Base-by-base conservation (phyloP, 192 early-diverging fungal genomes). In the Coemansia asiatica region DNA sequence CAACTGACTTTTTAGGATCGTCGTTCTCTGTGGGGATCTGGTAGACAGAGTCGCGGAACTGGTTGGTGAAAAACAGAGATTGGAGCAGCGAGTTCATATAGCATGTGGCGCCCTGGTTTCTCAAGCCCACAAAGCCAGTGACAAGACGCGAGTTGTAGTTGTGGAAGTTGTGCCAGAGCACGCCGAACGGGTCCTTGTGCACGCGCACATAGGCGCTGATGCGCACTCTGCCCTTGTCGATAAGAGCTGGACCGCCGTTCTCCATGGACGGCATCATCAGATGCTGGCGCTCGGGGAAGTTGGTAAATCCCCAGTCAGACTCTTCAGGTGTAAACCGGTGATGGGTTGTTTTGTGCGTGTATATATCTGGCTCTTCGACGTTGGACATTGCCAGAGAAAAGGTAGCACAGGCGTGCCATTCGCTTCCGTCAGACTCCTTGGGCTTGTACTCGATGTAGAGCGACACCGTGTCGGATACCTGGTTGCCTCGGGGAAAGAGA, bases 81-180 rank as follows among this genome's bases (percentile, higher is more conserved):
- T 99, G 97, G 36, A 99, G 84, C 19, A 98, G 82, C 55, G 95
- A 96, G 84, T 98, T 99, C 94, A 99, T 95, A 75, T 99, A 99
- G 81, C 97, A 95, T 0, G 97, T 99, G 1, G 95, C 95, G 18
- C 95, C 97, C 75, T 98, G 96, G 75, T 99, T 99, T 66, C 91
- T 91, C 59, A 99, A 79, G 1, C 95, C 97, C 25, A 98, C 93
- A 76, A 84, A 95, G 12, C 97, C 95, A 31, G 95, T 95, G 71
- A 88, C 84, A 58, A 86, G 85, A 74, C 92, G 93, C 25, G 95
- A 97, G 71, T 95, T 92, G 81, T 92, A 96, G 90, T 96, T 85
- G 46, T 84, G 72, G 75, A 98, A 94, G 70, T 91, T 94, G 79
- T 96, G 93, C 95, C 96, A 99, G 46, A 98, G 84, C 13, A 94